These are phyloP conservation scores for Fusarium sarcochroum DNA, from an alignment of 2,329 filamentous ascomycete genomes.

Conservation along the genomic window DNA sequence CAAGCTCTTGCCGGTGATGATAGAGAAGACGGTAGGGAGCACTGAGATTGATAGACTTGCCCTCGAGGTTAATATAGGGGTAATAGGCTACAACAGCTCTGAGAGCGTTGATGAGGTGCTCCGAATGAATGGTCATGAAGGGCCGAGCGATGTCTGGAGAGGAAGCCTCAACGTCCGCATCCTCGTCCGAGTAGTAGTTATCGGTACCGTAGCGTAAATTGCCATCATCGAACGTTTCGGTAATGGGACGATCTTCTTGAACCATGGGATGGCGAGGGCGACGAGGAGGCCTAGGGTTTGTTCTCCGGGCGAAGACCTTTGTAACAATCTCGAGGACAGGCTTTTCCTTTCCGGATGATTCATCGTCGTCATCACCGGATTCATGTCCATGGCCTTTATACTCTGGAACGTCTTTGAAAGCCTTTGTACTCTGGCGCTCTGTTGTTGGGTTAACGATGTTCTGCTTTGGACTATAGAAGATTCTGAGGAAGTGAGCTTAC, in stretches of 20 bases:
- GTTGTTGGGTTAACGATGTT: constrained; percentile 26
- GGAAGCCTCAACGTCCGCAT: constrained; percentile 44
- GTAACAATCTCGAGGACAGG: constrained; percentile 62
- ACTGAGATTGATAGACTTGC: constrained; percentile 55
- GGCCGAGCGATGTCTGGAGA: constrained; percentile 51
- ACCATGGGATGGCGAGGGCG: constrained; percentile 6
- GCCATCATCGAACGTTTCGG: constrained; percentile 46
- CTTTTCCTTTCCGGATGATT: constrained; percentile 37
- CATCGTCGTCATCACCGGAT: constrained; percentile 30
- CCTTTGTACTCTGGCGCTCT: constrained; percentile 57
- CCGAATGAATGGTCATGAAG: constrained; percentile 61
- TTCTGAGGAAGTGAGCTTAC: constrained; percentile 47
- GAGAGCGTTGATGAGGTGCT: constrained; percentile 62
- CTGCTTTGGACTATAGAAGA: not conserved
- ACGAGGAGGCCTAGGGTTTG: not conserved
- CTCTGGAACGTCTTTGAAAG: constrained; percentile 55
- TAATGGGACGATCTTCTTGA: constrained; percentile 49
- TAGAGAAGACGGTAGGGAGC: constrained; percentile 64
- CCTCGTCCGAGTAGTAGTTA: constrained; percentile 45
- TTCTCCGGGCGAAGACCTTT: constrained; percentile 50
- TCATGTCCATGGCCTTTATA: constrained; percentile 47
- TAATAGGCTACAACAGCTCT: constrained; percentile 64
- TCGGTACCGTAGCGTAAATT: constrained; percentile 44
- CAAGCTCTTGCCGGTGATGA: constrained; percentile 61
- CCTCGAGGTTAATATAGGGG: constrained; percentile 57